Percentiles rank a stretch among this genome's conserved stretches.
Evolutionary conservation across 495 filamentous ascomycete species (phyloP).

Genomic region (Tuber calosporum): DNA sequence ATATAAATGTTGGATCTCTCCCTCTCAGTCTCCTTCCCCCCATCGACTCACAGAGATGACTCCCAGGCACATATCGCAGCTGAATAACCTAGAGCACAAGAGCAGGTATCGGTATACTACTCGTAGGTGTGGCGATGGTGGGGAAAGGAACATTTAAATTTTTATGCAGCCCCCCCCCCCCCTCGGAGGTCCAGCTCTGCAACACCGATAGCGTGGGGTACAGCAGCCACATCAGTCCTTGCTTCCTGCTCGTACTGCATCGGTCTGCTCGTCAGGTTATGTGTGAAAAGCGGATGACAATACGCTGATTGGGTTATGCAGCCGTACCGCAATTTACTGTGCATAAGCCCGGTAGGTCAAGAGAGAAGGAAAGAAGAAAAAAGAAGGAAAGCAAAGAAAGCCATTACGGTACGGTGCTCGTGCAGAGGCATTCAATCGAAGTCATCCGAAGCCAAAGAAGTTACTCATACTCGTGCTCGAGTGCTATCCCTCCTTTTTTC

Average conservation of each 20-base stretch:
- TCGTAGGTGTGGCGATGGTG: neutral
- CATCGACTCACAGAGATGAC: neutral
- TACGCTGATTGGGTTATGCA: conserved; percentile 3
- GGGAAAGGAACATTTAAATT: neutral
- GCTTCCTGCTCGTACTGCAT: neutral
- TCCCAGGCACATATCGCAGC: neutral
- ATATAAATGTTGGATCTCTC: neutral
- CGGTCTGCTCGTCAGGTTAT: neutral
- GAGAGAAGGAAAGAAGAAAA: neutral
- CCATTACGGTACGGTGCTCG: too few relatives aligned
- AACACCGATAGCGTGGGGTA: neutral
- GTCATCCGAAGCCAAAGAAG: neutral
- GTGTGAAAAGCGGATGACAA: neutral
- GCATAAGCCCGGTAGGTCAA: neutral
- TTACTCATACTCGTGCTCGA: neutral
- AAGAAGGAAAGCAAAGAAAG: neutral
- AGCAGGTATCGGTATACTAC: too few relatives aligned
- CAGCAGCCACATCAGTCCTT: neutral
- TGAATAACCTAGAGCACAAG: neutral
- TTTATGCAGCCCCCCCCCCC: neutral
- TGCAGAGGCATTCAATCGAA: neutral
- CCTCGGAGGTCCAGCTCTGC: neutral
- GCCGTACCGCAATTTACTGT: neutral
- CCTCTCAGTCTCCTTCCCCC: neutral
- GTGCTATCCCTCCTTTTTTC: neutral